Evolutionary conservation across 176 grass and related monocot species (phyloP).

Genomic region (Avena eriantha): DNA sequence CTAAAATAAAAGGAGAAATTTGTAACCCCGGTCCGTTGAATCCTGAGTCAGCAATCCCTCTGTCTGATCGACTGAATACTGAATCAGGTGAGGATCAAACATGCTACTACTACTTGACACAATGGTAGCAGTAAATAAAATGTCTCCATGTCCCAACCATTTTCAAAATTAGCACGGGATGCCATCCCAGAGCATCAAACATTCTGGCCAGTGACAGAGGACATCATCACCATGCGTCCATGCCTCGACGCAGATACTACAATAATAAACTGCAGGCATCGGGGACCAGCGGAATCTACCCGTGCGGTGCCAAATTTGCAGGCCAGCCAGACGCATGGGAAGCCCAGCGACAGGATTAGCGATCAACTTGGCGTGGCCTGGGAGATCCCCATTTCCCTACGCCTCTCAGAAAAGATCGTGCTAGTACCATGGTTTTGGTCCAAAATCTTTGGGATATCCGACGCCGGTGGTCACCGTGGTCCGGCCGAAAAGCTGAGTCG

Average conservation of each 20-base stretch:
- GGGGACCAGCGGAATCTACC: slow-evolving; percentile 40
- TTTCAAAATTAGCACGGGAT: slow-evolving; percentile 1
- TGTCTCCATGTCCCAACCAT: slow-evolving; percentile 11
- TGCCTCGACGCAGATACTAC: slow-evolving; percentile 32
- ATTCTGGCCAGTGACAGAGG: slow-evolving; percentile 25
- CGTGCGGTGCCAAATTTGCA: slow-evolving; percentile 35
- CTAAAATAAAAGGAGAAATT: too few relatives aligned
- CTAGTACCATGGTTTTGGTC: not conserved
- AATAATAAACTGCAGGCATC: slow-evolving; percentile 23
- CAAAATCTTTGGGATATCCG: slow-evolving; percentile 34
- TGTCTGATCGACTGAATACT: not conserved
- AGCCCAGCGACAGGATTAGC: not conserved
- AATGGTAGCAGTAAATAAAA: too few relatives aligned
- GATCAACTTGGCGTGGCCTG: too few relatives aligned
- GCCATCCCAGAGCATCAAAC: slow-evolving; percentile 22
- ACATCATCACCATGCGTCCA: slow-evolving; percentile 29
- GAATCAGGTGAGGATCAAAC: not conserved
- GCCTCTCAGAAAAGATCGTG: too few relatives aligned
- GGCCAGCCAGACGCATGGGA: not conserved
- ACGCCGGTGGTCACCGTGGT: slow-evolving; percentile 26
- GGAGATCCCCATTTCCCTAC: too few relatives aligned
- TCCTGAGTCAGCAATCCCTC: too few relatives aligned
- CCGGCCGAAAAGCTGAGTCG: slow-evolving; percentile 40
- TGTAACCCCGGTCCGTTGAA: too few relatives aligned
- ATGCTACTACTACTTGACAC: too few relatives aligned